These are phyloP conservation scores for Physcomitrium patens DNA, from an alignment of 225 moss, liverwort and hornwort genomes.

Conservation along the genomic window DNA sequence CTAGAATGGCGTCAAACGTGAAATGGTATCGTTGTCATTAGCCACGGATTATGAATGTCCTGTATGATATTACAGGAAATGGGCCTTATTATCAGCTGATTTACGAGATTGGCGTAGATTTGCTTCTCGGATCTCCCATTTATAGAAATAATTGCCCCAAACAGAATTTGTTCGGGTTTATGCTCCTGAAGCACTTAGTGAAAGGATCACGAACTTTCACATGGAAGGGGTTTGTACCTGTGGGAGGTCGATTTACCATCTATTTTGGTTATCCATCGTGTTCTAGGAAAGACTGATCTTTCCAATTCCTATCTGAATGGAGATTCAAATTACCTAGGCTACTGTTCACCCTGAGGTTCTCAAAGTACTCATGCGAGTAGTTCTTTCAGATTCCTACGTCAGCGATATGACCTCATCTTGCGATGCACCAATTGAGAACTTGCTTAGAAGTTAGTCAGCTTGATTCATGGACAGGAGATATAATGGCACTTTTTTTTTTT, in stretches of 20 bases:
- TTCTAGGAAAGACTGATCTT: neutral
- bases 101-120: neutral
- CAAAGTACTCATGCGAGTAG: neutral
- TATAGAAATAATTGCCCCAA: no score
- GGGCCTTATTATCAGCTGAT: neutral
- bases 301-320: constrained; percentile 1
- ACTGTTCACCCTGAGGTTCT: constrained; percentile 6
- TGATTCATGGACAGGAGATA: no score
- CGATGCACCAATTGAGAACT: neutral
- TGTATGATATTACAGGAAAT: neutral
- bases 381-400: neutral
- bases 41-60: neutral
- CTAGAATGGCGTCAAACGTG: neutral
- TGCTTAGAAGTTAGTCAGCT: neutral
- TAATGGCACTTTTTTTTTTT: no score
- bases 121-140: no score
- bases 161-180: no score
- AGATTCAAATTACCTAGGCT: neutral
- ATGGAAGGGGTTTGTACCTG: neutral
- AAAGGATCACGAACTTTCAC: constrained; percentile 9
- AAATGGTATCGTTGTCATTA: neutral
- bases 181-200: neutral
- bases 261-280: neutral
- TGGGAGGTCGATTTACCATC: no score
- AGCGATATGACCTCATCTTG: neutral